phyloP scores from a whole-genome alignment of 2,329 filamentous ascomycete species.

The Hypoxylon sp. region DNA sequence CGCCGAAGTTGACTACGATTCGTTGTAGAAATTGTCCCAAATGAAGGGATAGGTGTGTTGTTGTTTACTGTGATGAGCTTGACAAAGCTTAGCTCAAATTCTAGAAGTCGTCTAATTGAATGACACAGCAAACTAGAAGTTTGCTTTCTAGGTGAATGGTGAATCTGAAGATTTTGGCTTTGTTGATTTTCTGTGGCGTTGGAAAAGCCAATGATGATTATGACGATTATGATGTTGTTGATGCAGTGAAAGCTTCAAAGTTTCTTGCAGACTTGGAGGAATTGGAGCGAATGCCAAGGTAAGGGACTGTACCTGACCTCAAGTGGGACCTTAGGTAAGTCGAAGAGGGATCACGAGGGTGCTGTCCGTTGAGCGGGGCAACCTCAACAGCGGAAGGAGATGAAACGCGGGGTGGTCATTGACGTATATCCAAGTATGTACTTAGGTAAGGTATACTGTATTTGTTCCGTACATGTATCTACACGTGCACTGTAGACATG shows the following conservation, averaged over 20 bases:
- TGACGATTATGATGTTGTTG: slow-evolving; percentile 22
- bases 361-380: slow-evolving; percentile 42
- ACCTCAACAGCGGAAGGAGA: slow-evolving; percentile 31
- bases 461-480: neutral
- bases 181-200: neutral
- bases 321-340: slow-evolving; percentile 29
- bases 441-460: slow-evolving; percentile 7
- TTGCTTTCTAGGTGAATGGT: neutral
- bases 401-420: slow-evolving; percentile 42
- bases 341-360: slow-evolving; percentile 44
- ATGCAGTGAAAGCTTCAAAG: slow-evolving; percentile 15
- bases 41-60: slow-evolving; percentile 14
- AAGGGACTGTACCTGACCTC: slow-evolving; percentile 25
- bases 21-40: neutral
- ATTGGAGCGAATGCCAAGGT: slow-evolving; percentile 22
- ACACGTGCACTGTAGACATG: neutral
- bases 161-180: neutral
- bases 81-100: slow-evolving; percentile 8
- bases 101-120: slow-evolving; percentile 3
- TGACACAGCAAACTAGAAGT: slow-evolving; percentile 2
- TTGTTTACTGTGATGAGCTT: slow-evolving; percentile 19
- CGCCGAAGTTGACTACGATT: slow-evolving; percentile 18
- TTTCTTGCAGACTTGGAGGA: slow-evolving; percentile 20
- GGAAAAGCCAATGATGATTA: slow-evolving; percentile 20
- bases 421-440: neutral